Base-by-base conservation (phyloP, 805 yeast species). In the Lipomyces orientalis region DNA sequence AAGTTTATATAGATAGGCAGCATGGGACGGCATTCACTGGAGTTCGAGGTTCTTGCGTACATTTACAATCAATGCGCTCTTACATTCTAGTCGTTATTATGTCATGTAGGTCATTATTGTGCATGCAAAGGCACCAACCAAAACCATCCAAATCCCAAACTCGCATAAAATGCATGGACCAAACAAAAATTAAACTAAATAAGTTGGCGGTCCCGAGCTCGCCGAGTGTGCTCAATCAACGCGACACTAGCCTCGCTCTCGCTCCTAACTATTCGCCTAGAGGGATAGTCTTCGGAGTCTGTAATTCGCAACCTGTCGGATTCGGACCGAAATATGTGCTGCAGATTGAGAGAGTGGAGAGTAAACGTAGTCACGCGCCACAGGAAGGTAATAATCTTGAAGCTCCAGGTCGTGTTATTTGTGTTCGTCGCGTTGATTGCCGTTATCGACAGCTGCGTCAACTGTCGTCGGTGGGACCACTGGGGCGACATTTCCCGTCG, bases 391-490 rank as follows among this genome's bases (percentile, higher is more conserved):
- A 43, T 43, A 9, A 43, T n/a, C 22, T 43, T 43, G 49, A 43
- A 19, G 2, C 49, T n/a, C 49, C 22, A 43, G 49, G 49, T 43
- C n/a, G 49, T 43, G 22, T 16, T 43, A 14, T 43, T 16, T 19
- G 49, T 25, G 37, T 54, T 54, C 10, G 58, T 34, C 12, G 58
- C 22, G 22, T 33, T 54, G 39, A 54, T 54, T 12, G 58, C 58
- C 1, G 58, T 31, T 10, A 54, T 52, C n/a, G 66, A 63, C 6
- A 58, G 55, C 55, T 63, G 62, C 4, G 66, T 63, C 4, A 63
- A 39, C 10, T 63, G 58, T 12, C 66, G 66, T 9, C 25, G 39
- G 34, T 63, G 66, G 39, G 58, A 54, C 37, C 34, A 19, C 22
- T 52, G n/a, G 29, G 46, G 33, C n/a, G 34, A 54, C 8, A 19